A percentile compares a stretch with the other conserved stretches of the same genome.
These are phyloP conservation scores for Arthrobotrys pseudoclavata DNA, from an alignment of 2,329 filamentous ascomycete genomes.

Conservation along the genomic window DNA sequence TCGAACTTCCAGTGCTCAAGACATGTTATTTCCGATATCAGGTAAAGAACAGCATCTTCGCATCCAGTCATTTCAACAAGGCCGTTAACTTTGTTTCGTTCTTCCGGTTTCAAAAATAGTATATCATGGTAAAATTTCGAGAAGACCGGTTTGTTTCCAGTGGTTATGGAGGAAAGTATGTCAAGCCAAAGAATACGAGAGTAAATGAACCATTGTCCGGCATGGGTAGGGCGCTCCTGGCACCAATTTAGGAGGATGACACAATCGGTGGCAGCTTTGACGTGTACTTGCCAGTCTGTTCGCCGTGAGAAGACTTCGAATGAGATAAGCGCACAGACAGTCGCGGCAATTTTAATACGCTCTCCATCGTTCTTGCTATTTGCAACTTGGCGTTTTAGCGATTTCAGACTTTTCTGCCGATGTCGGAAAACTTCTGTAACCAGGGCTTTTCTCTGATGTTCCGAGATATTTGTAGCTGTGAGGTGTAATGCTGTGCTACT, in stretches of 20 bases:
- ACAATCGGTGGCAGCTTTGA: slow-evolving; percentile 59
- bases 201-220: slow-evolving; percentile 59
- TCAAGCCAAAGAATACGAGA: slow-evolving; percentile 57
- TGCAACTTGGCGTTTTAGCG: slow-evolving; percentile 51
- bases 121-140: slow-evolving; percentile 35
- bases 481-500: slow-evolving; percentile 57
- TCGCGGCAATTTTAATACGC: slow-evolving; percentile 57
- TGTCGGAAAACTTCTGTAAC: slow-evolving; percentile 56
- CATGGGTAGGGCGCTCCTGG: slow-evolving; percentile 38
- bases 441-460: slow-evolving; percentile 43
- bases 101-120: slow-evolving; percentile 39
- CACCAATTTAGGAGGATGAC: slow-evolving; percentile 51
- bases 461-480: slow-evolving; percentile 52
- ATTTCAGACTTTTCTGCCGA: slow-evolving; percentile 54
- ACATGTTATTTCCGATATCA: slow-evolving; percentile 59
- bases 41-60: slow-evolving; percentile 55
- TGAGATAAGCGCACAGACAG: slow-evolving; percentile 58
- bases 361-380: slow-evolving; percentile 21
- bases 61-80: slow-evolving; percentile 55
- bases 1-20: slow-evolving; percentile 58
- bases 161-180: slow-evolving; percentile 54
- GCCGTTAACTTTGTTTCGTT: slow-evolving; percentile 36
- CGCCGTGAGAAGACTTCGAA: slow-evolving; percentile 56
- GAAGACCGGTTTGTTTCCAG: slow-evolving; percentile 34
- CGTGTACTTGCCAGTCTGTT: slow-evolving; percentile 57